Base-by-base conservation (phyloP, 2,329 filamentous ascomycete species). In the Diaporthe ilicicola region DNA sequence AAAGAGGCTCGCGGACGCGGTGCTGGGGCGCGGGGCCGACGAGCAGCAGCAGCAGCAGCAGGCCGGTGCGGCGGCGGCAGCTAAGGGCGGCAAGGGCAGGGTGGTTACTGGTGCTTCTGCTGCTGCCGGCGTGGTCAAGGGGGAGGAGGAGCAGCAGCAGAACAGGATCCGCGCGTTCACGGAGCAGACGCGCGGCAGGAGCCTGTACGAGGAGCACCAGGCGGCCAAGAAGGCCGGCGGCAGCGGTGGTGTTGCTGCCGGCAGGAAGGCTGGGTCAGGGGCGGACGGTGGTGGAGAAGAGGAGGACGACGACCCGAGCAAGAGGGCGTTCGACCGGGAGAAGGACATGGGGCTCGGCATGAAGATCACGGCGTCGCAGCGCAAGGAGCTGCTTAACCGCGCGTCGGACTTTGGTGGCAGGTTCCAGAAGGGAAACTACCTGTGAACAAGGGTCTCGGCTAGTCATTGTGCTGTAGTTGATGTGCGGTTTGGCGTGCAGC, bases 271-370 rank as follows among this genome's bases (percentile, higher is more conserved):
- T 67, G 56, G 62, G 59, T 46, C 70, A 56, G n/a, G 74, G 27
- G 73, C 69, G 70, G 82, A 82, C 73, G 81, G 77, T 15, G 84
- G 86, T 19, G 82, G 78, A 8, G 84, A 87, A 22, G 90, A 91
- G 73, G 90, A 94, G 74, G 93, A 96, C 27, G 95, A 98, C 81
- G 95, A 98, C 79, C 95, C 96, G 0, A 97, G 94, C 80, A 92
- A 93, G 81, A 87, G 95, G 72, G 92, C 90, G 0, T 98, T 98
- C 81, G 94, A 98, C 82, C 88, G 91, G 73, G 94, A 98, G 80
- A 98, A 98, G 84, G 96, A 98, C 80, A 97, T 98, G 90, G 92
- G 90, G 48, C 83, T 93, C 2, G 91, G 92, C 10, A 89, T 90
- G 22, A 90, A 89, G 76, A 90, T 98, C 67, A 92, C 90, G 32